phyloP scores from a whole-genome alignment of 306 rosid species.

The Cucumis cinereus region DNA sequence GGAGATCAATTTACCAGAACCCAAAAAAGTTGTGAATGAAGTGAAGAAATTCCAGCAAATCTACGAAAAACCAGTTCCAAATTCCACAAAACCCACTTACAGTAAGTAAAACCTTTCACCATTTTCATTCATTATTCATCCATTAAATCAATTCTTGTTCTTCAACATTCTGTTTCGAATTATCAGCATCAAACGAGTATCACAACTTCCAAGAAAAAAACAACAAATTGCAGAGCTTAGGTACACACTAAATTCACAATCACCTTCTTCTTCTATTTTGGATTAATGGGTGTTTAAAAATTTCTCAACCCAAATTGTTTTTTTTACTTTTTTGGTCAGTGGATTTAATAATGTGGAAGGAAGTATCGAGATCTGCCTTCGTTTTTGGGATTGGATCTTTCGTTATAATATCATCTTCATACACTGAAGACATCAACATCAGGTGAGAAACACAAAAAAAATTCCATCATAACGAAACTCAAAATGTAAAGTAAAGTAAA shows the following conservation, averaged over 20 bases:
- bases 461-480: background rate
- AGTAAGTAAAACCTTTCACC: background rate
- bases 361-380: slow-evolving; percentile 78
- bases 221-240: slow-evolving; percentile 68
- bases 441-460: slow-evolving; percentile 28
- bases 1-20: slow-evolving; percentile 28
- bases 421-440: slow-evolving; percentile 57
- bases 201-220: slow-evolving; percentile 46
- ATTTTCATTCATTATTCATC: background rate
- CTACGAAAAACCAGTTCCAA: slow-evolving; percentile 10
- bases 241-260: slow-evolving; percentile 21
- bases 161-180: background rate
- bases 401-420: slow-evolving; percentile 61
- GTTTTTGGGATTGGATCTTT: slow-evolving; percentile 75
- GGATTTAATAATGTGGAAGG: slow-evolving; percentile 89
- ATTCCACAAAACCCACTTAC: slow-evolving; percentile 4
- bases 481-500: background rate
- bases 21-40: slow-evolving; percentile 19
- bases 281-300: background rate
- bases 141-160: background rate
- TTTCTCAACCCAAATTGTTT: background rate
- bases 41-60: slow-evolving; percentile 18
- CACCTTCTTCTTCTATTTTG: background rate
- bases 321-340: slow-evolving; percentile 23
- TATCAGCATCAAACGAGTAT: slow-evolving; percentile 16